phyloP scores from a whole-genome alignment of 495 filamentous ascomycete species.

The Lasiosphaeria hispida region DNA sequence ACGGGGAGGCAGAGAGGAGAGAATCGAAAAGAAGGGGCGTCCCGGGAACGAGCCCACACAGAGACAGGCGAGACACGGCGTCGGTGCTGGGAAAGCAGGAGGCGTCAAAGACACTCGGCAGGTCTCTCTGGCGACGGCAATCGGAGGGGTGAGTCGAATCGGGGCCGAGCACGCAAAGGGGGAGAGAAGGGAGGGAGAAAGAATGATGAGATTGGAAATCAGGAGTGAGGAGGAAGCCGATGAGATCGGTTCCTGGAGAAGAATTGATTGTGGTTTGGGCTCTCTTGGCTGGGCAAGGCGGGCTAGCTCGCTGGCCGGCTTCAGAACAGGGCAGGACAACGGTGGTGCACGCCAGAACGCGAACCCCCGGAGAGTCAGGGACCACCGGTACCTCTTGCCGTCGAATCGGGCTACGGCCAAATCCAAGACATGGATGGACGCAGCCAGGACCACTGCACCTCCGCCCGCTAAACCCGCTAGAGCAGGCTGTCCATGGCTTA shows the following conservation, averaged over 20 bases:
- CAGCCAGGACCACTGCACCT: slow-evolving; percentile 1
- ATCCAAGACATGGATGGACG: slow-evolving; percentile 21
- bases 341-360: slow-evolving; percentile 22
- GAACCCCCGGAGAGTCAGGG: slow-evolving; percentile 21
- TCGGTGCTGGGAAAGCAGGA: slow-evolving; percentile 11
- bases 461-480: slow-evolving; percentile 17
- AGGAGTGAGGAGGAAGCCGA: slow-evolving; percentile 32
- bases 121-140: slow-evolving; percentile 5
- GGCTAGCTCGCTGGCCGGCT: too few species aligned
- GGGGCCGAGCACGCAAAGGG: slow-evolving; percentile 17
- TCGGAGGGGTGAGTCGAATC: slow-evolving; percentile 16
- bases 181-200: slow-evolving; percentile 34
- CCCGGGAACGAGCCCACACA: slow-evolving; percentile 20
- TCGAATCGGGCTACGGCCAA: slow-evolving; percentile 23
- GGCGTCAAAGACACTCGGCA: slow-evolving; percentile 7
- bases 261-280: slow-evolving; percentile 23
- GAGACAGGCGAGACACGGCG: slow-evolving; percentile 16
- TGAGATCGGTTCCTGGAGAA: slow-evolving; percentile 19
- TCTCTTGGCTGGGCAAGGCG: not conserved
- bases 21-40: slow-evolving; percentile 31
- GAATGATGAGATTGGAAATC: slow-evolving; percentile 43
- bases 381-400: slow-evolving; percentile 25
- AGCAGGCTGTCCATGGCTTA: slow-evolving; percentile 11
- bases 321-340: slow-evolving; percentile 19
- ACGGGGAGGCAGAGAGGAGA: slow-evolving; percentile 9